A percentile compares a stretch with the other conserved stretches of the same genome.
Conservation (phyloP, 1,139 yeast genomes). For the Suhomyces yuchorum region DNA sequence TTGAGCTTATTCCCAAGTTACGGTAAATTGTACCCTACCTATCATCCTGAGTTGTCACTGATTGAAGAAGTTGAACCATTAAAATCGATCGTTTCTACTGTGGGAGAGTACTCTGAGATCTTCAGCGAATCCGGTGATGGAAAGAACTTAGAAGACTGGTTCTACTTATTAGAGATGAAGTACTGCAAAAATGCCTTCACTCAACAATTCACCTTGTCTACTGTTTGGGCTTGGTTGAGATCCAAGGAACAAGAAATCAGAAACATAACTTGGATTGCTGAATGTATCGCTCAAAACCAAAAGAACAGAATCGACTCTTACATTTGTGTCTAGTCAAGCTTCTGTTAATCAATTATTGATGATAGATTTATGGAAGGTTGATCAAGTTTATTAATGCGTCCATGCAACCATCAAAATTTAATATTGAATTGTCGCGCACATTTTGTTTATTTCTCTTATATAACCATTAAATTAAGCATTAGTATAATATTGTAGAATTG, state of each 20-base stretch:
- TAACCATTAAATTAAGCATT: constrained; percentile 7
- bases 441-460: constrained; percentile 9
- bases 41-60: constrained; percentile 67
- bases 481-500: background rate
- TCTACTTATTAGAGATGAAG: constrained; percentile 89
- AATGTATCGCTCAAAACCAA: constrained; percentile 90
- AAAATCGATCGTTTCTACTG: constrained; percentile 67
- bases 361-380: background rate
- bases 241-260: constrained; percentile 95
- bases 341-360: background rate
- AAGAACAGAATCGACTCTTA: constrained; percentile 79
- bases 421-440: constrained; percentile 2
- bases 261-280: constrained; percentile 98
- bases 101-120: constrained; percentile 73
- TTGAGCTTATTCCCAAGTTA: constrained; percentile 70
- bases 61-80: constrained; percentile 88
- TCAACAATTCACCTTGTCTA: constrained; percentile 89
- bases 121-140: constrained; percentile 58
- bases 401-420: background rate
- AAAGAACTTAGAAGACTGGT: constrained; percentile 84
- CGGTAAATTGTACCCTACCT: constrained; percentile 80
- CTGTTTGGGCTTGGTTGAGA: constrained; percentile 96
- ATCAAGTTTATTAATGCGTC: background rate
- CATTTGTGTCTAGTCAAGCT: constrained; percentile 57
- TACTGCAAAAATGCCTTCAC: constrained; percentile 91